Conservation (phyloP, 202 grass and related monocot species). For the Setaria viridis region DNA sequence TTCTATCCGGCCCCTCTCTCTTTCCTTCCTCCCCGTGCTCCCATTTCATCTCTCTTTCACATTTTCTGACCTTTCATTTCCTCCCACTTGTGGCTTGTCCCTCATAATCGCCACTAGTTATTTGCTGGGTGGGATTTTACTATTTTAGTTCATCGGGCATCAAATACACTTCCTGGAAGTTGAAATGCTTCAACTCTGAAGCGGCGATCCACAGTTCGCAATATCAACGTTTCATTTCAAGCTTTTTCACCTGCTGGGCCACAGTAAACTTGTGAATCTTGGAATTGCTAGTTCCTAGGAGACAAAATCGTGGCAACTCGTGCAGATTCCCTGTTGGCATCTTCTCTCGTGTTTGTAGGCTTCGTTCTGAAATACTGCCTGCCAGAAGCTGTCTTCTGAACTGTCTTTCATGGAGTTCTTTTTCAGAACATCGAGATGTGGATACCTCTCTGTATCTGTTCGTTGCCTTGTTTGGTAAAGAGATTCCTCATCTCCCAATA, state of each 20-base stretch:
- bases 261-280: background rate
- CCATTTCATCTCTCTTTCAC: no score
- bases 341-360: background rate
- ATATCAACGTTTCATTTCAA: background rate
- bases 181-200: background rate
- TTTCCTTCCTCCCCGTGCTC: no score
- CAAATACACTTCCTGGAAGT: background rate
- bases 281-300: background rate
- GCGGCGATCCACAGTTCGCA: background rate
- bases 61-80: background rate
- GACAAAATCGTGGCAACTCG: background rate
- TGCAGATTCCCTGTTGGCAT: background rate
- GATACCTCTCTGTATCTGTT: background rate
- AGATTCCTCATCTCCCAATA: background rate
- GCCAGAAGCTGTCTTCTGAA: background rate
- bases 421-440: background rate
- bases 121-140: background rate
- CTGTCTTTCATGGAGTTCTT: background rate
- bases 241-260: background rate
- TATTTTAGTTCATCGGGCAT: background rate
- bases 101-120: background rate
- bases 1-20: no score
- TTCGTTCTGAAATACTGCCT: background rate
- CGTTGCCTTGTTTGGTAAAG: background rate
- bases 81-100: background rate